Evolutionary conservation across 225 moss, liverwort and hornwort genomes (phyloP).

Genomic region (Pseudoscleropodium purum): DNA sequence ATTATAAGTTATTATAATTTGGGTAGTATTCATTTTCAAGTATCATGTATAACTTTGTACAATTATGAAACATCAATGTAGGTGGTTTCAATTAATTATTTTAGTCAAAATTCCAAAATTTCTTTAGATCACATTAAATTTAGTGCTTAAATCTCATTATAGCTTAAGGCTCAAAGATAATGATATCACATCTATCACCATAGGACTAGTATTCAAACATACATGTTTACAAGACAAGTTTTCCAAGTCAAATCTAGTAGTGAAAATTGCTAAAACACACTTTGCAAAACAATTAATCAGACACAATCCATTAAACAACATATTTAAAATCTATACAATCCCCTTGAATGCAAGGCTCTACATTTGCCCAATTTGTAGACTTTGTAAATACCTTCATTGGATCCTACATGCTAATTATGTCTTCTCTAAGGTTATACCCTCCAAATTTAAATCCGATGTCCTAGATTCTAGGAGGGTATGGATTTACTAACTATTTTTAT

Average conservation of each 20-base stretch:
- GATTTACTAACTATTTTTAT: background rate
- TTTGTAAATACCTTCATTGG: background rate
- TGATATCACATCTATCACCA: background rate
- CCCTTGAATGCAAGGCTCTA: fast-evolving
- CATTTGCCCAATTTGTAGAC: too few species aligned
- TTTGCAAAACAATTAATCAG: fast-evolving
- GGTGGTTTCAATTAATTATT: too few species aligned
- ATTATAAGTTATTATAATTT: too few species aligned
- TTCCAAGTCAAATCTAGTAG: fast-evolving
- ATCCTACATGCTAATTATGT: background rate
- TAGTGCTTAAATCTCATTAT: background rate
- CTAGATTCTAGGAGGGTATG: background rate
- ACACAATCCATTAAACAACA: too few species aligned
- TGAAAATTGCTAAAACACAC: background rate
- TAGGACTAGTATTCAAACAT: background rate
- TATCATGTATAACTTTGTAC: too few species aligned
- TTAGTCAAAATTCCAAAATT: too few species aligned
- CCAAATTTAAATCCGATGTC: background rate
- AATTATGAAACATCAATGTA: too few species aligned
- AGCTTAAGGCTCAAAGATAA: background rate
- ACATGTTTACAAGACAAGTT: background rate
- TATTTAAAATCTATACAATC: background rate
- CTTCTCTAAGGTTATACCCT: background rate
- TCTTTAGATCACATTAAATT: background rate
- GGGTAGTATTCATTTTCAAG: too few species aligned